Base-by-base conservation (phyloP, 176 grass and related monocot genomes). In the Cenchrus purpureus region DNA sequence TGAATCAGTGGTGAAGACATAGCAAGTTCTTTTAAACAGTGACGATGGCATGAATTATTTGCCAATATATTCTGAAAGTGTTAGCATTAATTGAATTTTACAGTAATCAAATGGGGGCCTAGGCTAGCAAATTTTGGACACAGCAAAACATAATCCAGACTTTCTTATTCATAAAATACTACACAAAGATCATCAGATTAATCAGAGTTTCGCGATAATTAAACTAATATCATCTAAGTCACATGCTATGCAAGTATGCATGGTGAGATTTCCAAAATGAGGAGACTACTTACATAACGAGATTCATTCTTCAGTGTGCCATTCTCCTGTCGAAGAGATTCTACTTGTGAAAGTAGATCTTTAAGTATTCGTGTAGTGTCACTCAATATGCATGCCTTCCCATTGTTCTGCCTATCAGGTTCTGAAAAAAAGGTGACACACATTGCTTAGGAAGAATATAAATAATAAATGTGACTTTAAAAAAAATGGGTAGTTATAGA, bases 291-390 rank as follows among this genome's bases (percentile, higher is more conserved):
- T 91, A 97, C 95, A 87, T 94, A 97, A 51, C 89, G 88, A 78
- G 95, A 94, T 92, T 97, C 95, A 66, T 90, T 94, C 79, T 89
- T 87, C 85, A 97, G 85, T n/a, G 83, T 8, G 8, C 17, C 83
- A 77, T 97, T 92, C 83, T 97, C 95, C 74, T 97, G 91, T 74
- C 88, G 91, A 77, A 97, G 88, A 59, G 88, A 86, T 49, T 97
- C 95, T 84, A 97, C 88, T 92, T 91, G 92, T 50, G 86, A 83
- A 90, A 92, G 28, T 80, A 94, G 82, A 77, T 94, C 90, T 50
- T 87, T 91, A 13, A 97, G 79, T 61, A 92, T 89, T 62, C 90
- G 71, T 60, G 92, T 86, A 52, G 95, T 77, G 68, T 94, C 95
- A 74, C 86, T 85, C 57, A 97, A 60, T 85, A 97, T 85, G 62